Base-by-base conservation (phyloP, 2,329 filamentous ascomycete genomes). In the Alternaria ventricosa region DNA sequence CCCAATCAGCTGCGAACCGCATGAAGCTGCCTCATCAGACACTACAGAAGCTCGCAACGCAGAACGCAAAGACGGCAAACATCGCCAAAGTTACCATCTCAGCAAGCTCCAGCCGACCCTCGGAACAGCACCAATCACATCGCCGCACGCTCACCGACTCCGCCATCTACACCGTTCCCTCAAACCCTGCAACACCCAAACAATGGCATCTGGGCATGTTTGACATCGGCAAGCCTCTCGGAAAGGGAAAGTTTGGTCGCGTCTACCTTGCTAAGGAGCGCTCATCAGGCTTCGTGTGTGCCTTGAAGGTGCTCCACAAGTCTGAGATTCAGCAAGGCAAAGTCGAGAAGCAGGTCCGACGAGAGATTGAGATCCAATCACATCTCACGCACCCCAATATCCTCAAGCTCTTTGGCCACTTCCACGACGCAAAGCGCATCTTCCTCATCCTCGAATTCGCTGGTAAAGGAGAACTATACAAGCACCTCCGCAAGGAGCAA, bases 121-220 rank as follows among this genome's bases (percentile, higher is more conserved):
- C 80, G 0, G 78, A 80, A 63, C 61, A 78, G 62, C 64, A 76
- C 75, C 61, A 76, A 4, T 64, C 68, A 79, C 84, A 33, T 80
- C 55, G 80, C 76, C 69, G 77, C 77, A 79, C 77, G 73, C 68
- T 78, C 75, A 79, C 77, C 15, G 87, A 90, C 69, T 83, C 84
- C 47, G 85, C 85, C 56, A 55, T 81, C 68, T 76, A 78, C 73
- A 66, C 74, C 56, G 75, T 78, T 61, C 78, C 81, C 45, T 69
- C 73, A 1, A 59, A 62, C 22, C 60, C 60, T 7, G 55, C 60
- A 27, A 68, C 78, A 1, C 75, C 79, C 18, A 82, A 83, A 67
- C 74, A 93, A 71, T 94, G 94, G 81, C 93, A 97, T 77, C 88
- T 97, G 5, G 92, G 93, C 81, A 96, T 96, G 92, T 97, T 97